Percentiles rank a stretch among this genome's conserved stretches.
These are phyloP conservation scores for Umbelopsis ramanniana DNA, from an alignment of 192 early-diverging fungal species.

Conservation along the genomic window DNA sequence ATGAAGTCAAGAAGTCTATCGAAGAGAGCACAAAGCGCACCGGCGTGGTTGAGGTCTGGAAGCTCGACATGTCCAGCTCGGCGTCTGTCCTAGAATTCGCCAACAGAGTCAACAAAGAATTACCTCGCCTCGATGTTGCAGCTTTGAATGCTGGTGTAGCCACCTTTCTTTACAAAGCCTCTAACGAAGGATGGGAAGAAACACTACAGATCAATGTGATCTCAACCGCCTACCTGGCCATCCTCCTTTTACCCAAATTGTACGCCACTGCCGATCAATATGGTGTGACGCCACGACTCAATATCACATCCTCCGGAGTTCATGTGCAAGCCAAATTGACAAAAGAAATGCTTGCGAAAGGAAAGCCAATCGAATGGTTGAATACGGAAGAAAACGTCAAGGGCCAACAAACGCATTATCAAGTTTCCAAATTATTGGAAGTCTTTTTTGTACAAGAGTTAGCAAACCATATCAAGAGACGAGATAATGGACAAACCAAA, in stretches of 20 bases:
- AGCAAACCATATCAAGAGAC: not conserved
- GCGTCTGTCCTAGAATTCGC: not conserved
- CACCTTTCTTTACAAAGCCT: not conserved
- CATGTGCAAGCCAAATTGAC: not conserved
- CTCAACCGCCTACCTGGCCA: not conserved
- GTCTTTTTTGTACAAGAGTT: not conserved
- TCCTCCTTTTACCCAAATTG: not conserved
- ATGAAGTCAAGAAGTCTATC: not conserved
- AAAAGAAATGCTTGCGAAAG: not conserved
- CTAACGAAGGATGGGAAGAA: not conserved
- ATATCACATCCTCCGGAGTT: not conserved
- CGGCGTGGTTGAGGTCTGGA: constrained; percentile 9
- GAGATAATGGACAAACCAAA: not conserved
- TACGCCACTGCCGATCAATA: constrained; percentile 1
- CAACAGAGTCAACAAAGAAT: not conserved
- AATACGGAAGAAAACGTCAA: not conserved
- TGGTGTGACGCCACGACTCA: constrained; percentile 4
- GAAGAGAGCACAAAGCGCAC: not conserved
- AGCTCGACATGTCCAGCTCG: not conserved
- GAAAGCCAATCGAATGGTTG: not conserved
- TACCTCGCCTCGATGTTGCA: not conserved
- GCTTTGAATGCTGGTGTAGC: constrained; percentile 4
- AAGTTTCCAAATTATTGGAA: not conserved
- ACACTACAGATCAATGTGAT: constrained; percentile 4
- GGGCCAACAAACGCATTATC: not conserved